phyloP scores from a whole-genome alignment of 768 basidiomycete genomes.

The Mrakia blollopis region DNA sequence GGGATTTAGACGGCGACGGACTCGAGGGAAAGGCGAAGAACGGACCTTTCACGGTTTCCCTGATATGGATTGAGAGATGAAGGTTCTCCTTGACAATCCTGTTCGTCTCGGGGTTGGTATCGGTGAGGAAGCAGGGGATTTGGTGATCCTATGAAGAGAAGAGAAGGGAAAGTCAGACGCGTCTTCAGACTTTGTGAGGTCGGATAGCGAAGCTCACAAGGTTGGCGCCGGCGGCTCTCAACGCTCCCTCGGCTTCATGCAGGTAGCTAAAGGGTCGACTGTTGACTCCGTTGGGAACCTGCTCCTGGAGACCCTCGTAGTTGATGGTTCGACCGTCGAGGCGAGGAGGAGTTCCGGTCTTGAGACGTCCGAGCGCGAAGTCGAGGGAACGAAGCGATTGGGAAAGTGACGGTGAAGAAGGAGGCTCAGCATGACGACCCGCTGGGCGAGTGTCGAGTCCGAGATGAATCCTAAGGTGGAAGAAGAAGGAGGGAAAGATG shows the following conservation, averaged over 20 bases:
- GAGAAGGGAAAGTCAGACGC: background rate
- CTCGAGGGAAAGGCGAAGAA: background rate
- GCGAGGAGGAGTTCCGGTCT: slow-evolving; percentile 77
- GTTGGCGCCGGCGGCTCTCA: slow-evolving; percentile 8
- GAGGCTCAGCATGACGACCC: slow-evolving; percentile 66
- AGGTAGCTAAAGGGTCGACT: slow-evolving; percentile 74
- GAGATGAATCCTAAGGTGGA: slow-evolving; percentile 62
- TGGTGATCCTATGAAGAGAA: slow-evolving; percentile 57
- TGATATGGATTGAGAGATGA: slow-evolving; percentile 74
- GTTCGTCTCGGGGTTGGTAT: slow-evolving; percentile 69
- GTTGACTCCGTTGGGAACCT: slow-evolving; percentile 57
- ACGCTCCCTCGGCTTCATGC: slow-evolving; percentile 45
- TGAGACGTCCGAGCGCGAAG: slow-evolving; percentile 74
- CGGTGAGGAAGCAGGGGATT: slow-evolving; percentile 60
- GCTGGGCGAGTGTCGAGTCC: slow-evolving; percentile 60
- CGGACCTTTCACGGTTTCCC: slow-evolving; percentile 77
- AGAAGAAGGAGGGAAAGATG: background rate
- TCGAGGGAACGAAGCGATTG: slow-evolving; percentile 67
- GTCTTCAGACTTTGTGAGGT: background rate
- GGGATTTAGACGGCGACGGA: background rate
- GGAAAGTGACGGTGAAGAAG: slow-evolving; percentile 58
- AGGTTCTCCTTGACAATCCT: slow-evolving; percentile 68
- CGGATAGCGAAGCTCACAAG: slow-evolving; percentile 2
- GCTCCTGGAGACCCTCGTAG: slow-evolving; percentile 57
- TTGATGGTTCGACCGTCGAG: slow-evolving; percentile 66